A percentile compares a stretch with the other conserved stretches of the same genome.
Evolutionary conservation across 805 yeast genomes (phyloP).

Genomic region (Danielia oregonensis): DNA sequence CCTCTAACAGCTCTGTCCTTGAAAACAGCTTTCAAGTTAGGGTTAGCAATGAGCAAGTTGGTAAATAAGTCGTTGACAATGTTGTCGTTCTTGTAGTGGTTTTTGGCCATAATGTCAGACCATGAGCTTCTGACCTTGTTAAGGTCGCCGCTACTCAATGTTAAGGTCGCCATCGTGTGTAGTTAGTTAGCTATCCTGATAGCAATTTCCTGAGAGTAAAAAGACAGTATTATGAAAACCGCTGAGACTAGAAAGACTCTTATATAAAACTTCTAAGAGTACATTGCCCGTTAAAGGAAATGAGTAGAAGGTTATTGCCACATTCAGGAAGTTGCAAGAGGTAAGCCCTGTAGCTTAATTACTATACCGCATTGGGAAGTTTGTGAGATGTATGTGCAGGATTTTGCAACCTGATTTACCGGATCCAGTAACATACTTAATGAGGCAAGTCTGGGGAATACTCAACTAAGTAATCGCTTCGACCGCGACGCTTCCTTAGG

Average conservation of each 20-base stretch:
- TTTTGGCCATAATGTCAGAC: slow-evolving; percentile 27
- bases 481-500: too few species aligned
- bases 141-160: slow-evolving; percentile 15
- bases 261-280: not conserved
- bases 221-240: not conserved
- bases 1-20: slow-evolving; percentile 17
- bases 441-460: too few species aligned
- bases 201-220: too few species aligned
- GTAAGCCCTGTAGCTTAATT: too few species aligned
- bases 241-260: not conserved
- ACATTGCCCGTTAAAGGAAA: not conserved
- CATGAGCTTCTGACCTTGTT: slow-evolving; percentile 28
- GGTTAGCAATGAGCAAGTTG: slow-evolving; percentile 31
- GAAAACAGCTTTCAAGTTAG: slow-evolving; percentile 21
- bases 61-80: slow-evolving; percentile 30
- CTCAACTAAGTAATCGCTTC: not conserved
- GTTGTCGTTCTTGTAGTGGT: slow-evolving; percentile 26
- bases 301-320: not conserved
- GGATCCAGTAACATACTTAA: not conserved
- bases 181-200: too few species aligned
- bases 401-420: slow-evolving; percentile 1
- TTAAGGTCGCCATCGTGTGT: slow-evolving; percentile 7
- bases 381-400: not conserved
- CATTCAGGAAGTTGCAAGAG: not conserved
- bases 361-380: slow-evolving; percentile 2